Conservation (phyloP, 1,139 yeast genomes). For the Chernovozyma sophiae-reginae region DNA sequence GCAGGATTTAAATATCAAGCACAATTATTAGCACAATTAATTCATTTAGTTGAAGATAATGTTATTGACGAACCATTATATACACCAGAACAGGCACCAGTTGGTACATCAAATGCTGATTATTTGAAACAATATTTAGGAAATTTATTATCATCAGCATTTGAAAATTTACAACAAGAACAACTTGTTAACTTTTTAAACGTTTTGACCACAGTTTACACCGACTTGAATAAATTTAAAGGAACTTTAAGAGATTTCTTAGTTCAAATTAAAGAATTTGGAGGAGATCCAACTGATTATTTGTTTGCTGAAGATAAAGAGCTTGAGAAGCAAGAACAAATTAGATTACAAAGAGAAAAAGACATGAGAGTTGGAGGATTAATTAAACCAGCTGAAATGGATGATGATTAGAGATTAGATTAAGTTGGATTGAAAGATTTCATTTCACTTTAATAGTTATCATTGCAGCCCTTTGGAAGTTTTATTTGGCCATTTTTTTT, state of each 20-base stretch:
- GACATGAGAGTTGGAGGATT: conserved; percentile 91
- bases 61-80: conserved; percentile 77
- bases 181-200: conserved; percentile 80
- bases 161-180: conserved; percentile 81
- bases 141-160: conserved; percentile 77
- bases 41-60: conserved; percentile 76
- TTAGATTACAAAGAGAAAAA: conserved; percentile 66
- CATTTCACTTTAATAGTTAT: too few species aligned
- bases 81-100: conserved; percentile 67
- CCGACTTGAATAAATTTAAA: conserved; percentile 72
- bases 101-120: conserved; percentile 76
- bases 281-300: conserved; percentile 92
- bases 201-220: conserved; percentile 70
- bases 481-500: too few species aligned
- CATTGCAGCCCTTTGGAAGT: too few species aligned
- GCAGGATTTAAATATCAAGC: conserved; percentile 92
- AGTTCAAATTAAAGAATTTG: conserved; percentile 91
- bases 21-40: conserved; percentile 75
- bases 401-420: conserved; percentile 47
- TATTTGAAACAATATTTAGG: conserved; percentile 81
- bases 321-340: conserved; percentile 66
- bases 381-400: conserved; percentile 94
- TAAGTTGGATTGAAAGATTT: too few species aligned
- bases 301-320: conserved; percentile 93
- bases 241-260: conserved; percentile 91